phyloP scores from a whole-genome alignment of 164 flowering plant genomes.

The Aristolochia californica region DNA sequence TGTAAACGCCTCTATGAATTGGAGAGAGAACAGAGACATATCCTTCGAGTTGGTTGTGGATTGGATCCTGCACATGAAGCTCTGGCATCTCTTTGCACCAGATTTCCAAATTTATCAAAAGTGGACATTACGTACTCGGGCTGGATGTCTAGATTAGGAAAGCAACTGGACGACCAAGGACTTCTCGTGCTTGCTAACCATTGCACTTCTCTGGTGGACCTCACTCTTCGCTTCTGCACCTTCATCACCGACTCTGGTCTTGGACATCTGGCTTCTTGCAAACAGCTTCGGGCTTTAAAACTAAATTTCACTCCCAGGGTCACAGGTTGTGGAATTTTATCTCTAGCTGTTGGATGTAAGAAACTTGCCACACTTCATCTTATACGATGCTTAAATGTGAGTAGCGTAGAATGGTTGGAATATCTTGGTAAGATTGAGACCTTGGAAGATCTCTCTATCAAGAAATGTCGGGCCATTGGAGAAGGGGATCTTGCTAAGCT shows the following conservation, averaged over 20 bases:
- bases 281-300: conserved; percentile 53
- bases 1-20: conserved; percentile 47
- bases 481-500: conserved; percentile 70
- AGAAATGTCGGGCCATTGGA: conserved; percentile 73
- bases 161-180: conserved; percentile 71
- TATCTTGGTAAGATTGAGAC: conserved; percentile 57
- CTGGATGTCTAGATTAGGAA: conserved; percentile 79
- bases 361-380: conserved; percentile 53
- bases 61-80: conserved; percentile 69
- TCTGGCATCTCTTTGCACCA: conserved; percentile 45
- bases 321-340: conserved; percentile 65
- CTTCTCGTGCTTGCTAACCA: conserved; percentile 40
- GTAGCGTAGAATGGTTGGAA: conserved; percentile 71
- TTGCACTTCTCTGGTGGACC: conserved; percentile 46
- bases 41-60: conserved; percentile 66
- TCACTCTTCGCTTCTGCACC: conserved; percentile 64
- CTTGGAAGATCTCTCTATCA: conserved; percentile 55
- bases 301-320: conserved; percentile 59
- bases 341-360: conserved; percentile 65
- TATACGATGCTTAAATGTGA: conserved; percentile 58
- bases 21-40: conserved; percentile 52
- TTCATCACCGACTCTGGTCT: conserved; percentile 67
- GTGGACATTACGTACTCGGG: conserved; percentile 64
- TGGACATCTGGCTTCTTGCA: conserved; percentile 48
- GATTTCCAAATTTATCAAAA: conserved; percentile 47